phyloP scores from a whole-genome alignment of 1,284 basidiomycete species.

The Apiotrichum gracile region DNA sequence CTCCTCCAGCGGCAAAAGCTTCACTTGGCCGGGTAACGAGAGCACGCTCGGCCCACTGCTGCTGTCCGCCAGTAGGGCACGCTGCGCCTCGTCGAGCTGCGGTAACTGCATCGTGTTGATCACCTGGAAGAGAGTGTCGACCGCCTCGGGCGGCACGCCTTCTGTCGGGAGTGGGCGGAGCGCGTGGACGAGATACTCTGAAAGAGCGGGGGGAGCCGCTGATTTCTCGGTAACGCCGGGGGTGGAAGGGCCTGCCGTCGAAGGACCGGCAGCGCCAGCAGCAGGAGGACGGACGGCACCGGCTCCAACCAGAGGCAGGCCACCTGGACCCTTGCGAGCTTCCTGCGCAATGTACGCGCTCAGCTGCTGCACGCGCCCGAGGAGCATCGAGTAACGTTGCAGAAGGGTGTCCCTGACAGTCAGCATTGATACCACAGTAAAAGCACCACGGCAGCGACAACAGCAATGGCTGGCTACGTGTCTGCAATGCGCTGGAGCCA shows the following conservation, averaged over 20 bases:
- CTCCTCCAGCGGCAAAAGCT: constrained; percentile 5
- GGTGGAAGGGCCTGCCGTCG: neutral
- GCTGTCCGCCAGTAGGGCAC: constrained; percentile 1
- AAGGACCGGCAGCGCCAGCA: neutral
- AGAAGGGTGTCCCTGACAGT: constrained; percentile 33
- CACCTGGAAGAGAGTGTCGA: constrained; percentile 33
- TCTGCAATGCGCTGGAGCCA: no score
- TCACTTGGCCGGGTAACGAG: neutral
- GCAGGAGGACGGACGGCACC: no score
- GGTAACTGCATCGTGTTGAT: constrained; percentile 28
- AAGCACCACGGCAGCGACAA: neutral
- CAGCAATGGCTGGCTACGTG: neutral
- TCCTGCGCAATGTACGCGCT: constrained; percentile 24
- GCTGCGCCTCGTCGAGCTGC: constrained; percentile 5
- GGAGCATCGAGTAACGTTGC: constrained; percentile 36
- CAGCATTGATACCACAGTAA: neutral
- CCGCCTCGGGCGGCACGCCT: constrained; percentile 20
- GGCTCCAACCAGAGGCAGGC: neutral
- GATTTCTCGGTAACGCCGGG: neutral
- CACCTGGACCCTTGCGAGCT: neutral
- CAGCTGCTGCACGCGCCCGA: constrained; percentile 33
- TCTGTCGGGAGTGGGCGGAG: constrained; percentile 29
- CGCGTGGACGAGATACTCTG: constrained; percentile 34
- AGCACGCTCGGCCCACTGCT: neutral
- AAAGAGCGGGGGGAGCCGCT: constrained; percentile 3